These are phyloP conservation scores for Jamesozyma jinghongensis DNA, from an alignment of 805 yeast genomes.

Conservation along the genomic window DNA sequence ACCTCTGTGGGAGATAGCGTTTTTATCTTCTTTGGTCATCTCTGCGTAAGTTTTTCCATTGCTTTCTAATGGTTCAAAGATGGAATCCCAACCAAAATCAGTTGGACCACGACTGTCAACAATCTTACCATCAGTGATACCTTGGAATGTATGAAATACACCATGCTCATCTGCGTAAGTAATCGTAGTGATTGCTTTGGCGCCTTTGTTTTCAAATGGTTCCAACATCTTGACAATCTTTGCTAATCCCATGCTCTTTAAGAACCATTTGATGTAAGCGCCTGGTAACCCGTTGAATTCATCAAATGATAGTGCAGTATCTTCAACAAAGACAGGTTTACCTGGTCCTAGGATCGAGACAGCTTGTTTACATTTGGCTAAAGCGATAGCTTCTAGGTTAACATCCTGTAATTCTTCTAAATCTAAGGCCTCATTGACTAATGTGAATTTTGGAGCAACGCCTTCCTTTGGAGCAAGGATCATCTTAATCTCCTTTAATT, in stretches of 20 bases:
- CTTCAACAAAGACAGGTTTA: conserved; percentile 82
- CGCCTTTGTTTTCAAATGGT: conserved; percentile 76
- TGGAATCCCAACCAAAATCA: conserved; percentile 90
- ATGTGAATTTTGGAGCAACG: conserved; percentile 16
- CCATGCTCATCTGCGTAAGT: conserved; percentile 85
- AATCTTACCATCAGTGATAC: conserved; percentile 70
- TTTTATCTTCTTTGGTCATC: conserved; percentile 68
- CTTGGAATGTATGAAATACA: conserved; percentile 74
- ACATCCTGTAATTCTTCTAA: conserved; percentile 88
- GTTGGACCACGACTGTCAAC: conserved; percentile 72
- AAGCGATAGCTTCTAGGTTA: conserved; percentile 65
- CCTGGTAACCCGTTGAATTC: conserved; percentile 88
- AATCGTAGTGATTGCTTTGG: conserved; percentile 84
- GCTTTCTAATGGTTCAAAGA: conserved; percentile 57
- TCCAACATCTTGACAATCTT: conserved; percentile 70
- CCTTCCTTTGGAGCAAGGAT: conserved; percentile 37
- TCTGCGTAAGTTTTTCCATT: conserved; percentile 82
- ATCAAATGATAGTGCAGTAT: conserved; percentile 78
- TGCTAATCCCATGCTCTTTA: conserved; percentile 60
- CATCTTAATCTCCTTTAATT: conserved; percentile 73
- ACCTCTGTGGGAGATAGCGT: conserved; percentile 78
- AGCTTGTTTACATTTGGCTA: conserved; percentile 58
- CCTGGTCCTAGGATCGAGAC: conserved; percentile 60
- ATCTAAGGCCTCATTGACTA: conserved; percentile 63
- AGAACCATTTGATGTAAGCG: conserved; percentile 92